These are phyloP conservation scores for Puya raimondii DNA, from an alignment of 176 grass and related monocot genomes.

Conservation along the genomic window DNA sequence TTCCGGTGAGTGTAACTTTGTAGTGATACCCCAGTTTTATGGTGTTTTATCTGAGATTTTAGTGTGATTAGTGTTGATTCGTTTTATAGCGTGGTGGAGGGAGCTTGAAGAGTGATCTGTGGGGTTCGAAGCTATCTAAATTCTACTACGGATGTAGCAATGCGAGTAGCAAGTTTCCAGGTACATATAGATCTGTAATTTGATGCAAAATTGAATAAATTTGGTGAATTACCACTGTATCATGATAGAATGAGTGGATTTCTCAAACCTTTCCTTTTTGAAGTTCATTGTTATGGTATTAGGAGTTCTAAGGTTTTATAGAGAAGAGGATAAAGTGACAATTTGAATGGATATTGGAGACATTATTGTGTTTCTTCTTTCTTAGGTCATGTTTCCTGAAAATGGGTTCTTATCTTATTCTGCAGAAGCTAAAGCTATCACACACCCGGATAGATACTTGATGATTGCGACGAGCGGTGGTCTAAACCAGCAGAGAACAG, in stretches of 20 bases:
- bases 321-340: not conserved
- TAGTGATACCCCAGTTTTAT: conserved; percentile 5
- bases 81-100: conserved; percentile 45
- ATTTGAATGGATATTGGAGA: not conserved
- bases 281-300: not conserved
- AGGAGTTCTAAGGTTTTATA: not conserved
- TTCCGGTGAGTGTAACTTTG: conserved; percentile 34
- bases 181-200: conserved; percentile 34
- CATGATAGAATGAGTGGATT: not conserved
- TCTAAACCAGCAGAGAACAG: conserved; percentile 96
- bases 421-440: conserved; percentile 58
- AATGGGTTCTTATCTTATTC: conserved; percentile 9
- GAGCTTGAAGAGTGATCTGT: conserved; percentile 37
- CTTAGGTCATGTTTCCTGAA: not conserved
- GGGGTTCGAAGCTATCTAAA: conserved; percentile 67
- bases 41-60: not conserved
- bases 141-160: conserved; percentile 78
- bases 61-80: conserved; percentile 19
- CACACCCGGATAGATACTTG: conserved; percentile 60
- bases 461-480: conserved; percentile 95
- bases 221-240: not conserved
- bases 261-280: not conserved
- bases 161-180: conserved; percentile 64
- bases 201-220: not conserved
- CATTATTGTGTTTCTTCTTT: no score